These are phyloP conservation scores for Gossypium schwendimanii DNA, from an alignment of 441 rosid genomes.

Conservation along the genomic window DNA sequence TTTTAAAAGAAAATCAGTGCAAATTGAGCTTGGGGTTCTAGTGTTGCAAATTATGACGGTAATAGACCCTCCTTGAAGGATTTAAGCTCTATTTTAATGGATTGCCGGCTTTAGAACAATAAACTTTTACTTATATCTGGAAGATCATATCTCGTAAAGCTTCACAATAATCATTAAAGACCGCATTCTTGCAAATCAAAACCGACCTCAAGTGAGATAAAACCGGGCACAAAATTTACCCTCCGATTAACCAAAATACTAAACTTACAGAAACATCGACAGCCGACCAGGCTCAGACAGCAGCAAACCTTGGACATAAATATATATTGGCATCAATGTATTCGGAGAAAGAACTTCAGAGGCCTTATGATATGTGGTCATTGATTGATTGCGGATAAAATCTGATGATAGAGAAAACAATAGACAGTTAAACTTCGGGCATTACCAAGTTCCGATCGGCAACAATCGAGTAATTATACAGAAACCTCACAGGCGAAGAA, in stretches of 20 bases:
- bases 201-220: not conserved
- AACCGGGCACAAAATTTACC: not conserved
- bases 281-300: not conserved
- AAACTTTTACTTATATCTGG: not conserved
- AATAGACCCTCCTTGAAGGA: not conserved
- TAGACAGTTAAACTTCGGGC: not conserved
- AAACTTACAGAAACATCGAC: not conserved
- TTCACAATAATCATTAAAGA: not conserved
- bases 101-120: not conserved
- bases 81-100: not conserved
- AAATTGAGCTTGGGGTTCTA: too few species aligned
- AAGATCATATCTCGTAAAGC: not conserved
- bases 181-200: not conserved
- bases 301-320: not conserved
- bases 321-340: not conserved
- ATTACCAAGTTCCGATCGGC: not conserved
- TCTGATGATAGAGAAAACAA: constrained; percentile 24
- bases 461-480: not conserved
- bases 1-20: too few species aligned
- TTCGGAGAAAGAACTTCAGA: not conserved
- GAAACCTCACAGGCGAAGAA: not conserved
- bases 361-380: constrained; percentile 6
- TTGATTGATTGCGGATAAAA: constrained; percentile 29
- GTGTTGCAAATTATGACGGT: not conserved
- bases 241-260: not conserved